These are phyloP conservation scores for Saksenaea oblongispora DNA, from an alignment of 371 early-diverging fungal genomes.

Conservation along the genomic window DNA sequence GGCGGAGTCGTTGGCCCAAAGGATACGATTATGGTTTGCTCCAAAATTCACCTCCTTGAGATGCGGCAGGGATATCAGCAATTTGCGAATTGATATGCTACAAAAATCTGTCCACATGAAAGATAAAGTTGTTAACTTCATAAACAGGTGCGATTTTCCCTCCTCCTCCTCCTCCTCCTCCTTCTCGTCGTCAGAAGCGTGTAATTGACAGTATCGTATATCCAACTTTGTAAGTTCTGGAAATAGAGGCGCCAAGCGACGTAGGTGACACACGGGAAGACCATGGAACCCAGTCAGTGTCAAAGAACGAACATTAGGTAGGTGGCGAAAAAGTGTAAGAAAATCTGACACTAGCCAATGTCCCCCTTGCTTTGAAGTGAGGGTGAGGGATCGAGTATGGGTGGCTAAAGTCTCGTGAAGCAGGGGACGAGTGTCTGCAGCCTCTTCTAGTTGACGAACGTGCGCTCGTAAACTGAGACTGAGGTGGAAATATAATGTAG, in stretches of 20 bases:
- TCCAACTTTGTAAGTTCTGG: background rate
- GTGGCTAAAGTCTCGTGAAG: constrained; percentile 17
- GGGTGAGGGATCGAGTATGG: constrained; percentile 22
- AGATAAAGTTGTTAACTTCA: constrained; percentile 10
- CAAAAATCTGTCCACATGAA: constrained; percentile 41
- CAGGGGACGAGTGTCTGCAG: constrained; percentile 7
- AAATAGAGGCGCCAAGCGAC: constrained; percentile 15
- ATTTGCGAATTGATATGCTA: constrained; percentile 20
- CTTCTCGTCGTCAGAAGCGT: background rate
- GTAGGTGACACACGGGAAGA: constrained; percentile 37
- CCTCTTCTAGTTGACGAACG: constrained; percentile 27
- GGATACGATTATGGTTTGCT: constrained; percentile 38
- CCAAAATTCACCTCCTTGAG: constrained; percentile 21
- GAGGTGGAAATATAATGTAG: constrained; percentile 33
- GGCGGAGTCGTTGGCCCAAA: constrained; percentile 29
- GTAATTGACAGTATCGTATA: background rate
- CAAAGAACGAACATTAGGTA: constrained; percentile 10
- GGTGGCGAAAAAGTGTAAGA: constrained; percentile 21
- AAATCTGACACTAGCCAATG: constrained; percentile 26
- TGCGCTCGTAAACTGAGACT: constrained; percentile 25
- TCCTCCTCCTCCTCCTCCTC: background rate
- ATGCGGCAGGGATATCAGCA: constrained; percentile 19
- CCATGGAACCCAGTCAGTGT: constrained; percentile 32
- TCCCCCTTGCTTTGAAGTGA: constrained; percentile 27
- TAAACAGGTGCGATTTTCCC: background rate